Percentiles rank a stretch among this genome's conserved stretches.
Conservation (phyloP, 805 yeast genomes). For the Kuraishia hungarica region DNA sequence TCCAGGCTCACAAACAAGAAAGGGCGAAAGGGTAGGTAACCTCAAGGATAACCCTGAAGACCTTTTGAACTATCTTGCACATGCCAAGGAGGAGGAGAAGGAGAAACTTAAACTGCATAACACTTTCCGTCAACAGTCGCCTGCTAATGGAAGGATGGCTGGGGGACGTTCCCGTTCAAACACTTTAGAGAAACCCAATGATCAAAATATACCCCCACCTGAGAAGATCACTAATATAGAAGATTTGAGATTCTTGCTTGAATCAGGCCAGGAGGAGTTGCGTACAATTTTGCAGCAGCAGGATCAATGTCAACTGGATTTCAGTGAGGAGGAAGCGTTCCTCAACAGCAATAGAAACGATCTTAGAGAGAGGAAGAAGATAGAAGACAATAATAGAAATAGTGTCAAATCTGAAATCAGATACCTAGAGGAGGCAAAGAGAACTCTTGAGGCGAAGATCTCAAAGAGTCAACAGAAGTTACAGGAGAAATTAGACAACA, state of each 20-base stretch:
- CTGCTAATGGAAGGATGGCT: slow-evolving; percentile 5
- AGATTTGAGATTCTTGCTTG: slow-evolving; percentile 31
- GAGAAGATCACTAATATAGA: slow-evolving; percentile 27
- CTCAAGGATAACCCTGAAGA: slow-evolving; percentile 29
- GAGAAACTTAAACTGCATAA: slow-evolving; percentile 20
- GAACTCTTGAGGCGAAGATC: slow-evolving; percentile 25
- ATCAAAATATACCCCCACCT: slow-evolving; percentile 4
- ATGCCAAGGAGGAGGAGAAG: slow-evolving; percentile 22
- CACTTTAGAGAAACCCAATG: slow-evolving; percentile 21
- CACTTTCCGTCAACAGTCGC: slow-evolving; percentile 17
- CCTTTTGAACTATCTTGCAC: slow-evolving; percentile 20
- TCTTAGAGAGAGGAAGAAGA: slow-evolving; percentile 28
- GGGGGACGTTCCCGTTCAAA: slow-evolving; percentile 26
- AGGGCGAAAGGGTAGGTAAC: slow-evolving; percentile 1
- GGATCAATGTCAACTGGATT: slow-evolving; percentile 23
- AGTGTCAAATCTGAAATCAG: slow-evolving; percentile 31
- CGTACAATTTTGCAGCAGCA: slow-evolving; percentile 25
- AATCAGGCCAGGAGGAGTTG: slow-evolving; percentile 32
- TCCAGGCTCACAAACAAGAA: slow-evolving; percentile 11
- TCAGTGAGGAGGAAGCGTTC: slow-evolving; percentile 27
- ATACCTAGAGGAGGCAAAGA: slow-evolving; percentile 30
- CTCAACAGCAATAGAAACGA: slow-evolving; percentile 25
- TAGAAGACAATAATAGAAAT: slow-evolving; percentile 31
- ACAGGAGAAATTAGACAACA: slow-evolving; percentile 16
- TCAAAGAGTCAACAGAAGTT: slow-evolving; percentile 23